Conservation (phyloP, 2,329 filamentous ascomycete genomes). For the Pseudogymnoascus sp. region DNA sequence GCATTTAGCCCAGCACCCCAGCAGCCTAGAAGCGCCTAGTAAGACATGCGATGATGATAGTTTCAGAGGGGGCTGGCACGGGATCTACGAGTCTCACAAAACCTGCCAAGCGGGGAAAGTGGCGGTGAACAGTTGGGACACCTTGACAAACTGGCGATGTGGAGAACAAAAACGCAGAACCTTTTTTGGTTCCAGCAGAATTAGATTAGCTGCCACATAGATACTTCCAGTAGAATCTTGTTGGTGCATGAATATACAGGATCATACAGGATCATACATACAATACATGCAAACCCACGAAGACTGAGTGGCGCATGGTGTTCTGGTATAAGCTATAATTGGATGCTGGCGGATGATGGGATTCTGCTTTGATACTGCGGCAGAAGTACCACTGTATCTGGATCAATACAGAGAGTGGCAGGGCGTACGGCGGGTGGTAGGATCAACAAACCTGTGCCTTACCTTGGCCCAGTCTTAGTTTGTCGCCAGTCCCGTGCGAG, state of each 20-base stretch:
- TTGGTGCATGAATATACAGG: not conserved
- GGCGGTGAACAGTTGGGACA: not conserved
- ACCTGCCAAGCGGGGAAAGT: not conserved
- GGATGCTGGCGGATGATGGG: not conserved
- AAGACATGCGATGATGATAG: not conserved
- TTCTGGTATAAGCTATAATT: not conserved
- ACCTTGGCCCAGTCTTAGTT: not conserved
- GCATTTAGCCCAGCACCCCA: not conserved
- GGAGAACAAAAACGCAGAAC: not conserved
- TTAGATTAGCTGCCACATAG: not conserved
- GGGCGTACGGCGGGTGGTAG: not conserved
- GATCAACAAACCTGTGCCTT: not conserved
- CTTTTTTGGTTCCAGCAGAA: not conserved
- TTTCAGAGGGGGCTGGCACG: constrained; percentile 3
- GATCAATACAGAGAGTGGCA: not conserved
- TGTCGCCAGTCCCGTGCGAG: not conserved
- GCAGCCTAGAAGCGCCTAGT: not conserved
- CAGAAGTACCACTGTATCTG: not conserved
- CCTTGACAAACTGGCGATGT: not conserved
- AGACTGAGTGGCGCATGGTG: not conserved
- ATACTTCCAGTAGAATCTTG: not conserved
- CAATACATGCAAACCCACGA: not conserved
- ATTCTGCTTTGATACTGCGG: not conserved
- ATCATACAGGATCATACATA: not conserved
- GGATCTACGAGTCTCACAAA: not conserved